Conservation (phyloP, 2,329 filamentous ascomycete genomes). For the Aspergillus fischeri region DNA sequence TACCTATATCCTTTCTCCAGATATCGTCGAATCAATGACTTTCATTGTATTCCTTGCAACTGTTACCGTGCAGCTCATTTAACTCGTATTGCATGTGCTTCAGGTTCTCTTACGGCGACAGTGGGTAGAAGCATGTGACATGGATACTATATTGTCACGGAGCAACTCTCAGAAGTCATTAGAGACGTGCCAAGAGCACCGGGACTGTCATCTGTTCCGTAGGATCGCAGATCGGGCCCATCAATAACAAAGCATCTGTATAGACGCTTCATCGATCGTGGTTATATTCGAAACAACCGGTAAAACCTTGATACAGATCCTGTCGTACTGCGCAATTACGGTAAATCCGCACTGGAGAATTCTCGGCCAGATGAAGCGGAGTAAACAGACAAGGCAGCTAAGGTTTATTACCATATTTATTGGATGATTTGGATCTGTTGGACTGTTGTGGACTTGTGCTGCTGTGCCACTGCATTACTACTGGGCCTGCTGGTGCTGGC, state of each 20-base stretch:
- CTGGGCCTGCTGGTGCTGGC: not conserved
- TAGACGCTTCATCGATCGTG: not conserved
- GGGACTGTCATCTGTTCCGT: not conserved
- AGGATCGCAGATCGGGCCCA: not conserved
- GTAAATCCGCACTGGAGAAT: not conserved
- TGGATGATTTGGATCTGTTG: not conserved
- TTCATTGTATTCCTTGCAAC: not conserved
- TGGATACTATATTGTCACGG: not conserved
- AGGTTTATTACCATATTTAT: not conserved
- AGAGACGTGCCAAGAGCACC: not conserved
- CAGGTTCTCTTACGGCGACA: not conserved
- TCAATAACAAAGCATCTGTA: not conserved
- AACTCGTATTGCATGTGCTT: not conserved
- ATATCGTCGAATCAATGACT: not conserved
- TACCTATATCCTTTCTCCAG: not conserved
- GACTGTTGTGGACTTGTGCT: not conserved
- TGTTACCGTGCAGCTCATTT: not conserved
- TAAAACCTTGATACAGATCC: not conserved
- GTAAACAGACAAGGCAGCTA: too few relatives aligned
- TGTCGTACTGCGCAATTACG: not conserved
- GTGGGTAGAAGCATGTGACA: not conserved
- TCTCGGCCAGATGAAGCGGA: too few relatives aligned
- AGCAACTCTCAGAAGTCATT: too few relatives aligned
- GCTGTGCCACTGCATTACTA: not conserved
- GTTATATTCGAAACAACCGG: not conserved